Base-by-base conservation (phyloP, 2,329 filamentous ascomycete genomes). In the Xylariaceae sp. region DNA sequence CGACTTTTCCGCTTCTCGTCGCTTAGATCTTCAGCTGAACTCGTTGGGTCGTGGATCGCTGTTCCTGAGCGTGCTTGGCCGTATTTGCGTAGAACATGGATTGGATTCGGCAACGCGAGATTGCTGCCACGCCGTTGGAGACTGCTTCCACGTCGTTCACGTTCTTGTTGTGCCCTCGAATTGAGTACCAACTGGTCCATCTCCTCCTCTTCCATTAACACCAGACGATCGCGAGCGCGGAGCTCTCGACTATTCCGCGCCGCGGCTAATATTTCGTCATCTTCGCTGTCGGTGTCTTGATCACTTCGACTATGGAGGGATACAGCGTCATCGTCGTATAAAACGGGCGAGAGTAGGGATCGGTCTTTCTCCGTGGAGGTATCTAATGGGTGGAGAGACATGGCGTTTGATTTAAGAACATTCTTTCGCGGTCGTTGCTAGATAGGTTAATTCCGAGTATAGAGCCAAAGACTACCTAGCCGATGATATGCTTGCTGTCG, bases 121-220 rank as follows among this genome's bases (percentile, higher is more conserved):
- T 75, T 78, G 16, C 80, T 82, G 5, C 79, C 79, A 26, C 64
- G 60, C 33, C 68, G 63, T 16, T 69, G 66, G 9, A 47, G 78
- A 74, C 50, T 79, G 74, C 66, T 85, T 76, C 56, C 79, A 71
- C 68, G 86, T 78, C 69, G 61, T 26, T 67, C 60, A 9, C 74
- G 69, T 56, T 81, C 74, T 61, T 80, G 74, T 46, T 74, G 73
- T 29, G 74, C 72, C 50, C 84, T 76, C 43, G 78, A 79, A 55
- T 82, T 77, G 40, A 79, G 80, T 21, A 89, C 81, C 41, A 89
- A 73, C 50, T 79, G 79, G 64, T 89, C 85, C 41, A 84, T 77
- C 72, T 90, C 87, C 59, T 93, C 90, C 72, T 93, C 89, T 64
- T 92, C 89, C 65, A 90, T 81, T 65, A 94, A 75, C 0, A 94